Conservation (phyloP, 192 early-diverging fungal genomes). For the Funneliformis geosporum region DNA sequence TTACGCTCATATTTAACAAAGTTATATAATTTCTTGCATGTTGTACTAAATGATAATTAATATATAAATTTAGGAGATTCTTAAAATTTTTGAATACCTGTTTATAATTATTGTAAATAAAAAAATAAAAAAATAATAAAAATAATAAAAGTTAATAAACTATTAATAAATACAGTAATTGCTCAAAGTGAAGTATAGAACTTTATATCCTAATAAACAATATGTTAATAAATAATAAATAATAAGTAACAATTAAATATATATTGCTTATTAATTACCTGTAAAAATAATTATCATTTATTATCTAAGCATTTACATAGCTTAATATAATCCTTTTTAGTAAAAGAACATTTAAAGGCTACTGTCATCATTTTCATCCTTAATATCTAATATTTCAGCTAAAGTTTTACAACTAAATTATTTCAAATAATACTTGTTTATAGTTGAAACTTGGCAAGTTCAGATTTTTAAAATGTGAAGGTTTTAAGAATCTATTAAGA, state of each 20-base stretch:
- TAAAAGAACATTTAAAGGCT: not conserved
- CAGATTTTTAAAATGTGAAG: no score
- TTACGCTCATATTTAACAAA: constrained; percentile 1
- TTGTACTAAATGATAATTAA: not conserved
- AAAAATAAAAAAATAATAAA: not conserved
- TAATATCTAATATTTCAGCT: not conserved
- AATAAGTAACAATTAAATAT: no score
- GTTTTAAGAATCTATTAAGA: no score
- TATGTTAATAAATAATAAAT: no score
- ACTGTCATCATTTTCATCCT: not conserved
- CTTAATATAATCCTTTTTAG: not conserved
- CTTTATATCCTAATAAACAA: no score
- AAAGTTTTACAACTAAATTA: not conserved
- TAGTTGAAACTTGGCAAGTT: not conserved
- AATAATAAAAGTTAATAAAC: not conserved
- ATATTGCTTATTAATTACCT: no score
- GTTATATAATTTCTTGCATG: constrained; percentile 1
- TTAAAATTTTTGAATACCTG: constrained; percentile 5
- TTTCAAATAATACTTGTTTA: not conserved
- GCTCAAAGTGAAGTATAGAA: no score
- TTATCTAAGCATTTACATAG: not conserved
- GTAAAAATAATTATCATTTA: not conserved
- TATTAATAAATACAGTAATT: no score
- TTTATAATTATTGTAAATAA: not conserved
- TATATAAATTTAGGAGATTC: not conserved